Base-by-base conservation (phyloP, 2,329 filamentous ascomycete genomes). In the Hypoxylon sp. region DNA sequence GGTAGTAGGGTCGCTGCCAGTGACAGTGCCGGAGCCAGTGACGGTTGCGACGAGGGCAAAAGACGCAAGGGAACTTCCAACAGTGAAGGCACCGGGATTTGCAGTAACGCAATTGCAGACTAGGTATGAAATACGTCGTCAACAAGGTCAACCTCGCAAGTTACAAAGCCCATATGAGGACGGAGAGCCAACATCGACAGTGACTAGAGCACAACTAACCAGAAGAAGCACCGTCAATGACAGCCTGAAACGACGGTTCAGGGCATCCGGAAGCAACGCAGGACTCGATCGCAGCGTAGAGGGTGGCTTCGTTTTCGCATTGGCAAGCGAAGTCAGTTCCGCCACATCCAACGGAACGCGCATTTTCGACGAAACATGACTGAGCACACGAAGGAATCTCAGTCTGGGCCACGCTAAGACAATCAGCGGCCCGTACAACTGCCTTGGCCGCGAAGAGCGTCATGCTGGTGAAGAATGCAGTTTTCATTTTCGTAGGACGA, bases 281-380 rank as follows among this genome's bases (percentile, higher is more conserved):
- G 3, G 72, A 70, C 68, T 78, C 77, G n/a, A 78, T 71, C 21
- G 75, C 76, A 1, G 75, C 74, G 51, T 72, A 75, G 14, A 79
- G 60, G 9, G 70, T 71, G 1, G 76, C 75, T 59, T 77, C 69
- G 53, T 76, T 69, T 41, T 65, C 46, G 57, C 77, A 79, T 63
- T 78, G 77, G 60, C 77, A 79, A 48, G 56, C 63, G 56, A 78
- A 78, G 64, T 79, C 77, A 17, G 74, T 68, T 19, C 74, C 74
- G 13, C 55, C 67, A 57, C 77, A 79, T 28, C 77, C 76, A 52
- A 78, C 68, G 9, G 68, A 63, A 11, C 73, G 70, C 5, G 76
- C 77, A 38, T 72, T 72, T 45, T 75, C 69, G 62, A 78, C 56
- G 66, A 78, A 77, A 69, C 77, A 79, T 5, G 67, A 45, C 53